Conservation (phyloP, 169 alveolate genomes). For the Eimeria sp. region DNA sequence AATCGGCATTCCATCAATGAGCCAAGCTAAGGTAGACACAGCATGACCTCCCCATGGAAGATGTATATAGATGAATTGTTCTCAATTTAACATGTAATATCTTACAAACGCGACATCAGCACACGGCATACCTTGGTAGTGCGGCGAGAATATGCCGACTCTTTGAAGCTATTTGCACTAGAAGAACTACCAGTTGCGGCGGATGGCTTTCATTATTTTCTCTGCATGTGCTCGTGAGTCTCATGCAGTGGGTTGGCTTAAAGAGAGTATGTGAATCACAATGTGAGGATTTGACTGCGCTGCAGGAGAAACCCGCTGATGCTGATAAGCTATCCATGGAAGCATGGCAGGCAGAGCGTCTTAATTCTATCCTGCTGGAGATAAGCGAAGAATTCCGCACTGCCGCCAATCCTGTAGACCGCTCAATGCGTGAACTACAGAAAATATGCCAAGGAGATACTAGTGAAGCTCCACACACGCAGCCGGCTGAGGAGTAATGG, state of each 20-base stretch:
- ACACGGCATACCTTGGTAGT: background rate
- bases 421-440: conserved; percentile 50
- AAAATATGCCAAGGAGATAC: conserved; percentile 41
- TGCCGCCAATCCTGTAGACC: conserved; percentile 53
- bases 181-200: background rate
- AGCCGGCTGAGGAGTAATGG: conserved; percentile 8
- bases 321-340: conserved; percentile 49
- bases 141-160: background rate
- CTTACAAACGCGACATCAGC: background rate
- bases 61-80: background rate
- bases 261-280: background rate
- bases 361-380: conserved; percentile 21
- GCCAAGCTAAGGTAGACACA: background rate
- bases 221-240: background rate
- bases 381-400: conserved; percentile 67
- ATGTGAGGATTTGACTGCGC: background rate
- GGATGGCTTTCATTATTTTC: background rate
- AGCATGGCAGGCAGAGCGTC: conserved; percentile 76
- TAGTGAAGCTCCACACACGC: conserved; percentile 19
- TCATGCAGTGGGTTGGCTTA: background rate
- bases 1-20: background rate
- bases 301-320: conserved; percentile 53
- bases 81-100: background rate
- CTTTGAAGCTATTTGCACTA: background rate
- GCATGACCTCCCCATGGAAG: background rate